A percentile compares a stretch with the other conserved stretches of the same genome.
phyloP scores from a whole-genome alignment of 306 rosid genomes.

The Calophaca sinica region DNA sequence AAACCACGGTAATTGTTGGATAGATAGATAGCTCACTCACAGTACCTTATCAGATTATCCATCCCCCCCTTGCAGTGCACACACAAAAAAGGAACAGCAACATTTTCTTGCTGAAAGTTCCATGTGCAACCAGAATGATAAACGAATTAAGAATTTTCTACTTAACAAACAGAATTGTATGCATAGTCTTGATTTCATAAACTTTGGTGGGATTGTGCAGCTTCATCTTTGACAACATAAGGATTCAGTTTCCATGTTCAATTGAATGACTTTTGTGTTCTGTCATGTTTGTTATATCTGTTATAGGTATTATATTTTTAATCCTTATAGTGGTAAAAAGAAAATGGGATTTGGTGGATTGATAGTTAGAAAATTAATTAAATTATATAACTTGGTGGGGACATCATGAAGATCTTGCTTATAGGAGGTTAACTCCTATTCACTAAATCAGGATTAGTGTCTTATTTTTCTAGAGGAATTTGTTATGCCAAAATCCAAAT shows the following conservation, averaged over 20 bases:
- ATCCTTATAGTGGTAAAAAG: slow-evolving; percentile 27
- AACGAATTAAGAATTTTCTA: not conserved
- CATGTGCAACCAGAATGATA: not conserved
- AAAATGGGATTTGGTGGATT: slow-evolving; percentile 38
- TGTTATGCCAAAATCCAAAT: slow-evolving; percentile 10
- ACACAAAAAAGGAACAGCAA: not conserved
- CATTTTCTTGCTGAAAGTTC: slow-evolving; percentile 27
- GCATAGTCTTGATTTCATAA: not conserved
- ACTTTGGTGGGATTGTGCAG: slow-evolving; percentile 13
- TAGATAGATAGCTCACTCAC: slow-evolving; percentile 2
- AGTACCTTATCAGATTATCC: not conserved
- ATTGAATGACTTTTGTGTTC: slow-evolving; percentile 16
- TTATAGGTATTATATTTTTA: slow-evolving; percentile 9
- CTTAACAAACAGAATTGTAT: too few relatives aligned
- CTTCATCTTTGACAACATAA: slow-evolving; percentile 20
- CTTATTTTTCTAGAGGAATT: slow-evolving; percentile 28
- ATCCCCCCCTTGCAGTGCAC: not conserved
- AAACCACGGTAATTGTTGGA: slow-evolving; percentile 82
- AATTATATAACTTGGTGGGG: slow-evolving; percentile 12
- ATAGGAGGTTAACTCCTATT: slow-evolving; percentile 26
- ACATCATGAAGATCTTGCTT: slow-evolving; percentile 17
- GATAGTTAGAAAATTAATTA: slow-evolving; percentile 20
- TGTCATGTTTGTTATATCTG: slow-evolving; percentile 4
- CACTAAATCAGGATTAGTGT: slow-evolving; percentile 26
- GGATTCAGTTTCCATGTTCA: slow-evolving; percentile 16